Conservation (phyloP, 805 yeast species). For the Wickerhamomyces pijperi region DNA sequence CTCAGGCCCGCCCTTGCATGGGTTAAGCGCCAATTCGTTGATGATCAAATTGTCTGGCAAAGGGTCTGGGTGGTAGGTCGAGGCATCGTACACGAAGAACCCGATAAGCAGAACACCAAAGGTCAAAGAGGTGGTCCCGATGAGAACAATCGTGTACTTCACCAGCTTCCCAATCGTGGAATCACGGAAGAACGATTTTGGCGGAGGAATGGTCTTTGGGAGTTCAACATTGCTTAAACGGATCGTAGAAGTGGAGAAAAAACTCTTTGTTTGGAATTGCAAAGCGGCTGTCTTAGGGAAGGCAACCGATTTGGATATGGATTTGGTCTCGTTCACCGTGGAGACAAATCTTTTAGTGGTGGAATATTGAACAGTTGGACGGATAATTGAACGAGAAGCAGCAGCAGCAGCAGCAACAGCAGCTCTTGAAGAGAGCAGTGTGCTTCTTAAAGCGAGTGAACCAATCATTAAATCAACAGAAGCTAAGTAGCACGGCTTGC, state of each 20-base stretch:
- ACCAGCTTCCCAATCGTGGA: constrained; percentile 22
- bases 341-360: too few species aligned
- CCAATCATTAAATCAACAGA: too few species aligned
- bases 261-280: background rate
- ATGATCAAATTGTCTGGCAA: constrained; percentile 34
- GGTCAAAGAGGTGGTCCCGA: constrained; percentile 34
- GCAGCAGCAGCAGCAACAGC: too few species aligned
- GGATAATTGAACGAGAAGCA: too few species aligned
- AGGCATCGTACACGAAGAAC: constrained; percentile 54
- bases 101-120: constrained; percentile 29
- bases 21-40: constrained; percentile 40
- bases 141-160: constrained; percentile 23
- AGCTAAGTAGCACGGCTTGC: too few species aligned
- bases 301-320: background rate
- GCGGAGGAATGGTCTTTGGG: constrained; percentile 15
- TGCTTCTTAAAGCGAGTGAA: too few species aligned
- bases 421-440: too few species aligned
- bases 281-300: background rate
- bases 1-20: constrained; percentile 59
- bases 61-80: constrained; percentile 42
- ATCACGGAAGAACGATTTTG: constrained; percentile 16
- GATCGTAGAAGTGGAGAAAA: constrained; percentile 4
- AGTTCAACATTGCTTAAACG: constrained; percentile 1
- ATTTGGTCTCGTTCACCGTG: too few species aligned
- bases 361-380: too few species aligned